Evolutionary conservation across 352 stramenopile genomes (phyloP).

Genomic region (Phytophthora citrophthora): DNA sequence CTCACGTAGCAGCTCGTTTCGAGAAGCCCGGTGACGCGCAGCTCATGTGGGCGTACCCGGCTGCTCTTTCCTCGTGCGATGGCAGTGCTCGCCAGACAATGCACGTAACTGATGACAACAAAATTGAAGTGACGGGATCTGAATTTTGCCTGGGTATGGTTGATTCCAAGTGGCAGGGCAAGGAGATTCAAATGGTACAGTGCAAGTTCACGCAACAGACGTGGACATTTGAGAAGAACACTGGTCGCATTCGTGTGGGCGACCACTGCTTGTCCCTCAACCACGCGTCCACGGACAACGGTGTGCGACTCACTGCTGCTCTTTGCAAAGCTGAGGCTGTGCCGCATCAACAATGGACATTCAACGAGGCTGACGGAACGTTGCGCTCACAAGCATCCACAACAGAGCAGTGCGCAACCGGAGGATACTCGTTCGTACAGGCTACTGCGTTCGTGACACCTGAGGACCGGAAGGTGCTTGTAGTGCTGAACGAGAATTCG

Average conservation of each 20-base stretch:
- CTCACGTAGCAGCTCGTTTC: constrained; percentile 53
- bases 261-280: constrained; percentile 70
- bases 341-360: constrained; percentile 63
- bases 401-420: constrained; percentile 69
- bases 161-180: constrained; percentile 45
- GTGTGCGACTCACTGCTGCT: constrained; percentile 49
- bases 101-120: constrained; percentile 56
- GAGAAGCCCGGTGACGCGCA: constrained; percentile 60
- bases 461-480: constrained; percentile 69
- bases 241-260: constrained; percentile 48
- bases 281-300: constrained; percentile 54
- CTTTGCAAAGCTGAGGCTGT: constrained; percentile 38
- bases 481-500: constrained; percentile 85
- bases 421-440: constrained; percentile 77
- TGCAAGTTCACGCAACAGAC: constrained; percentile 67
- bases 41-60: constrained; percentile 57
- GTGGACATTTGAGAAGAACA: constrained; percentile 61
- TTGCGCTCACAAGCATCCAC: constrained; percentile 48
- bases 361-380: constrained; percentile 48
- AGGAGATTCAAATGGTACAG: constrained; percentile 64
- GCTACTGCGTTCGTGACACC: constrained; percentile 73
- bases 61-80: constrained; percentile 58
- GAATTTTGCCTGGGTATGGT: constrained; percentile 60
- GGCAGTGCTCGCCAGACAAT: constrained; percentile 64
- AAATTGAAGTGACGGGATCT: constrained; percentile 65